phyloP scores from a whole-genome alignment of 495 filamentous ascomycete genomes.

The Entonaema liquescens region DNA sequence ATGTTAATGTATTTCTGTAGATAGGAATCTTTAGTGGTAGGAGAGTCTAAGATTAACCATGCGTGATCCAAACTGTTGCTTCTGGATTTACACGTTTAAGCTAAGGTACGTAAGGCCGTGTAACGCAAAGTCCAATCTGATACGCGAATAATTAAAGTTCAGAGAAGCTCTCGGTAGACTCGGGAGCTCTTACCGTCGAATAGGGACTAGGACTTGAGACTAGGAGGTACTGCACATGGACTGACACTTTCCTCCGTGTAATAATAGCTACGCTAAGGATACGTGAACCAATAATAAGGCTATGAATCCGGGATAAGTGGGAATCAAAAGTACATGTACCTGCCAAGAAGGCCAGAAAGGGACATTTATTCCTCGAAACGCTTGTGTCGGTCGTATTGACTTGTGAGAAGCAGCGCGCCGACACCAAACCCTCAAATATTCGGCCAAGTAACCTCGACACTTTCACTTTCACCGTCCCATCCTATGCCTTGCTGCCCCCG shows the following conservation, averaged over 20 bases:
- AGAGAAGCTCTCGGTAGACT: conserved; percentile 30
- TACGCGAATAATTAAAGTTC: conserved; percentile 18
- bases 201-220: neutral
- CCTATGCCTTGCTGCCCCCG: conserved; percentile 18
- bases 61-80: too few species aligned
- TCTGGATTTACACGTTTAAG: neutral
- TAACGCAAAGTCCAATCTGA: neutral
- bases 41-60: too few species aligned
- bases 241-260: conserved; percentile 9
- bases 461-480: neutral
- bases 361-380: conserved; percentile 11
- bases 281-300: conserved; percentile 17
- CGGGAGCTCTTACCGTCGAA: conserved; percentile 27
- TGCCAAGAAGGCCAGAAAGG: conserved; percentile 37
- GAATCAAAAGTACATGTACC: conserved; percentile 28
- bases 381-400: conserved; percentile 8
- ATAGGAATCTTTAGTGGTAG: too few species aligned
- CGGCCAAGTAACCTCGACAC: conserved; percentile 22
- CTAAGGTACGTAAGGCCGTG: neutral
- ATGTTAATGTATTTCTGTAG: too few species aligned
- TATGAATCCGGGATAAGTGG: neutral
- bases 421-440: conserved; percentile 33
- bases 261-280: conserved; percentile 12
- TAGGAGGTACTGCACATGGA: conserved; percentile 7
- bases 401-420: conserved; percentile 30